phyloP scores from a whole-genome alignment of 2,329 filamentous ascomycete species.

The Fusarium nurragi region DNA sequence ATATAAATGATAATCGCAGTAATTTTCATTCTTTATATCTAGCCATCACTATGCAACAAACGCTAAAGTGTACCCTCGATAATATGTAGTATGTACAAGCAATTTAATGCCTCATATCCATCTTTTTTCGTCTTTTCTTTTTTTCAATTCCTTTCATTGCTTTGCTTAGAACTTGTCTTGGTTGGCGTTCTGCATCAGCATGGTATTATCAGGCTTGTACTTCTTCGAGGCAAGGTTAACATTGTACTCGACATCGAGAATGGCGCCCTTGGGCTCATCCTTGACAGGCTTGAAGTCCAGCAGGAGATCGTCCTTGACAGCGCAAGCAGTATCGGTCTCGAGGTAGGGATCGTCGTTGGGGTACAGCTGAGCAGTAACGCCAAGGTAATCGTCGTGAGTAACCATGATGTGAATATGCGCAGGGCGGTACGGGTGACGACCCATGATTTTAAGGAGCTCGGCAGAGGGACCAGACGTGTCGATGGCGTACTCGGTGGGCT shows the following conservation, averaged over 20 bases:
- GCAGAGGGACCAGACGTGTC: constrained; percentile 67
- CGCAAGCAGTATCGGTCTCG: constrained; percentile 57
- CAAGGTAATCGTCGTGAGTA: constrained; percentile 72
- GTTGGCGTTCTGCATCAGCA: constrained; percentile 46
- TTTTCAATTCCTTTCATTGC: not conserved
- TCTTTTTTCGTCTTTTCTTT: not conserved
- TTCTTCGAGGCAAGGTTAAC: constrained; percentile 56
- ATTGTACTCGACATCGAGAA: constrained; percentile 55
- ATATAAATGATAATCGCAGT: not conserved
- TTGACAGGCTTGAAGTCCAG: constrained; percentile 59
- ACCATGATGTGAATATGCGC: constrained; percentile 64
- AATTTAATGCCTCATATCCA: not conserved
- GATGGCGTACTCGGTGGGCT: constrained; percentile 77
- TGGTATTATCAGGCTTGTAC: constrained; percentile 51
- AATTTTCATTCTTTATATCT: constrained; percentile 1
- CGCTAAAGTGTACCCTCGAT: constrained; percentile 18
- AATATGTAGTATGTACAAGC: constrained; percentile 9
- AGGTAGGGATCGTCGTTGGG: constrained; percentile 74
- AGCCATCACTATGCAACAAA: constrained; percentile 17
- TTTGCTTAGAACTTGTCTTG: constrained; percentile 40
- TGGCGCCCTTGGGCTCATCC: constrained; percentile 50
- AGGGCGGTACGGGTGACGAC: constrained; percentile 59
- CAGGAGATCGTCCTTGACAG: constrained; percentile 63
- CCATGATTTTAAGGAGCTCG: constrained; percentile 56
- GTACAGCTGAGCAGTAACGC: constrained; percentile 81